Conservation (phyloP, 176 grass and related monocot genomes). For the Chloris gayana region DNA sequence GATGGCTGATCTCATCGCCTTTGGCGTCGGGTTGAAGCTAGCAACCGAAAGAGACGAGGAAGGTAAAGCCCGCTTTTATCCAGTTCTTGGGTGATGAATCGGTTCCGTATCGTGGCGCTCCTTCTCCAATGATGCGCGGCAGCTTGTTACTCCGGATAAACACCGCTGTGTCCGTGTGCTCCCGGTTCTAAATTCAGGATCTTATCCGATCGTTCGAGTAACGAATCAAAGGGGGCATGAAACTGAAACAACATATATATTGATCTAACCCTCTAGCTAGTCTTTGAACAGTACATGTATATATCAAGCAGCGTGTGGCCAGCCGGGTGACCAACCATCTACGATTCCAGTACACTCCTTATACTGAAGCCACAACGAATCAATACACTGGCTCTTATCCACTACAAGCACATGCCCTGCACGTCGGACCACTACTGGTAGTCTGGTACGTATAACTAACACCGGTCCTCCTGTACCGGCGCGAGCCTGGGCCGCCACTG, state of each 20-base stretch:
- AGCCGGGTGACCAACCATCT: too few relatives aligned
- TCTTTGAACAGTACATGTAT: too few relatives aligned
- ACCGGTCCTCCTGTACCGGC: constrained; percentile 38
- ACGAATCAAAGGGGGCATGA: not conserved
- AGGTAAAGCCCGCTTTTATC: not conserved
- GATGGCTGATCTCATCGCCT: not conserved
- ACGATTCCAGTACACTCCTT: too few relatives aligned
- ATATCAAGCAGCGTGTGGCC: too few relatives aligned
- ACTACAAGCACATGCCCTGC: not conserved
- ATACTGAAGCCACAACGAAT: too few relatives aligned
- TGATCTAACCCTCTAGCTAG: not conserved
- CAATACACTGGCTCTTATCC: too few relatives aligned
- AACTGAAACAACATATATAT: not conserved
- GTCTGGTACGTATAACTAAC: too few relatives aligned
- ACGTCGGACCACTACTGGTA: not conserved
- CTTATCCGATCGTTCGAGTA: not conserved
- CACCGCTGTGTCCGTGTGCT: not conserved
- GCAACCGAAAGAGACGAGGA: not conserved
- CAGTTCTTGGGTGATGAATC: not conserved
- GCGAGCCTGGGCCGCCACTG: constrained; percentile 32
- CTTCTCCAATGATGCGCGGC: not conserved
- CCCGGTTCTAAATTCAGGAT: not conserved
- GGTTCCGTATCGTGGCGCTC: not conserved
- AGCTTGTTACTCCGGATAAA: not conserved
- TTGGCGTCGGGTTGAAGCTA: not conserved